Evolutionary conservation across 2,329 filamentous ascomycete genomes (phyloP).

Genomic region (Aspergillaceae sp.): DNA sequence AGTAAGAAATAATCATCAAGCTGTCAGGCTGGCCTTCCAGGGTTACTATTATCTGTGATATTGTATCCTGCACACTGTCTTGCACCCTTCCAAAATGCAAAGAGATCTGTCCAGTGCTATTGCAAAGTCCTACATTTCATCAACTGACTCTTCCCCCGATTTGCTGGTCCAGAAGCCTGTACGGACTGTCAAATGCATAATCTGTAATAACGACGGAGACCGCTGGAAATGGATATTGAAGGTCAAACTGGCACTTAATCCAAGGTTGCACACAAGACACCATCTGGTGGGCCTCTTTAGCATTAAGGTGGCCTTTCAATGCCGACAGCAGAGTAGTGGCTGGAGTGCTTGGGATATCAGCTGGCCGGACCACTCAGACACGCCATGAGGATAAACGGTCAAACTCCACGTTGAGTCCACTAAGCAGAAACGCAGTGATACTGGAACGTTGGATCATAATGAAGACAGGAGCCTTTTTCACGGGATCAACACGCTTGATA

Average conservation of each 20-base stretch:
- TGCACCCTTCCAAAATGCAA: slow-evolving; percentile 30
- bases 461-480: no score
- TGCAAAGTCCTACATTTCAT: slow-evolving; percentile 1
- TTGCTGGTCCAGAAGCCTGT: slow-evolving; percentile 9
- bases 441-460: no score
- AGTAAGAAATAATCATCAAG: slow-evolving; percentile 25
- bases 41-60: slow-evolving; percentile 5
- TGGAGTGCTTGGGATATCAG: no score
- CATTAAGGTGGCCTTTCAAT: no score
- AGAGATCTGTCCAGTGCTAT: slow-evolving; percentile 21
- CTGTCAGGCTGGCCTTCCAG: no score
- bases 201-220: slow-evolving; percentile 21
- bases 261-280: slow-evolving; percentile 12
- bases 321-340: no score
- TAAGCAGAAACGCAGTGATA: no score
- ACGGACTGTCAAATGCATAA: slow-evolving; percentile 18
- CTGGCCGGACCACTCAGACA: no score
- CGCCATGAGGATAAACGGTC: no score
- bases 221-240: slow-evolving; percentile 18
- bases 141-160: no score
- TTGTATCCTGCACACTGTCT: slow-evolving; percentile 28
- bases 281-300: slow-evolving; percentile 13
- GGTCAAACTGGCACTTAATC: slow-evolving; percentile 9
- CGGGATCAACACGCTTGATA: no score
- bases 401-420: no score